These are phyloP conservation scores for Clonostachys chloroleuca DNA, from an alignment of 2,329 filamentous ascomycete species.

Conservation along the genomic window DNA sequence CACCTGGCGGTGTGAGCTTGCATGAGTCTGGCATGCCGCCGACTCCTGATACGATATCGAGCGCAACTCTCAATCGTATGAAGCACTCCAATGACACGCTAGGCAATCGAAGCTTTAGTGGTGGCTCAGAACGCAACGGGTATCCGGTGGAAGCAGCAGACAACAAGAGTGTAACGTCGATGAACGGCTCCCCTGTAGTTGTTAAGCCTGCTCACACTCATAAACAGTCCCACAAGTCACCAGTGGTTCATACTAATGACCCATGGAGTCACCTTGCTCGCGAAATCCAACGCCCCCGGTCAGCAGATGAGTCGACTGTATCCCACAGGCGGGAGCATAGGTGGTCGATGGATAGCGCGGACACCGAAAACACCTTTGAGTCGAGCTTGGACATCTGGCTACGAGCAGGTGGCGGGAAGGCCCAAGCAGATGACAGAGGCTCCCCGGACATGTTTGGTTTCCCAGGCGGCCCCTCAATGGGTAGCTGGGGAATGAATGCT, in stretches of 20 bases:
- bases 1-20: slow-evolving; percentile 29
- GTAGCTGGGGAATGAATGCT: slow-evolving; percentile 40
- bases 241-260: background rate
- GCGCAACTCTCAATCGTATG: slow-evolving; percentile 44
- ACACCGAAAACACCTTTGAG: slow-evolving; percentile 35
- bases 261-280: background rate
- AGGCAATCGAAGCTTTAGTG: background rate
- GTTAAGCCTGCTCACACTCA: no score
- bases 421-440: slow-evolving; percentile 28
- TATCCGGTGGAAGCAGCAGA: background rate
- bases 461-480: slow-evolving; percentile 27
- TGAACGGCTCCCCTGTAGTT: background rate
- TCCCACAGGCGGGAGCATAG: slow-evolving; percentile 31
- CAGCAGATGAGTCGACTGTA: slow-evolving; percentile 38
- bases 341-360: slow-evolving; percentile 38
- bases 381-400: slow-evolving; percentile 56
- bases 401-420: slow-evolving; percentile 25
- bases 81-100: slow-evolving; percentile 47
- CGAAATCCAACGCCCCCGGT: slow-evolving; percentile 31
- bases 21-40: slow-evolving; percentile 45
- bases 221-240: no score
- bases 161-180: background rate
- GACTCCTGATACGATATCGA: slow-evolving; percentile 56
- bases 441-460: slow-evolving; percentile 54
- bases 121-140: background rate